These are phyloP conservation scores for Magnaporthales sp. DNA, from an alignment of 2,329 filamentous ascomycete species.

Conservation along the genomic window DNA sequence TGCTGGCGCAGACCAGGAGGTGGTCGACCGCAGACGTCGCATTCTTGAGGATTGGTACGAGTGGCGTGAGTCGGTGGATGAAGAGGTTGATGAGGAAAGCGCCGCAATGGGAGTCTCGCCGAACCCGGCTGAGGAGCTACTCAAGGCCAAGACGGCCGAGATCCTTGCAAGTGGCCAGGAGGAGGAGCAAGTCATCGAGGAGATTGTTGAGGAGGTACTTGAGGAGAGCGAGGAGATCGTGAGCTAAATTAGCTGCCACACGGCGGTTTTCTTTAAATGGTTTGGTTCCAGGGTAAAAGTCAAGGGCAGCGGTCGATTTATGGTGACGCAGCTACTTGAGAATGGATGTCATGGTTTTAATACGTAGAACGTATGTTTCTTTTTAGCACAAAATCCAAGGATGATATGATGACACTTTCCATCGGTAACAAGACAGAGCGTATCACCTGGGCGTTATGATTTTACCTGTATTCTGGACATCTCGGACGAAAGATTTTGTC, in stretches of 20 bases:
- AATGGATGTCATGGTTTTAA: neutral
- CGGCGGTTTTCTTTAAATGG: neutral
- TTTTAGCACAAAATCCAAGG: neutral
- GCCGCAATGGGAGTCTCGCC: constrained; percentile 56
- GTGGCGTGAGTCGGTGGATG: constrained; percentile 69
- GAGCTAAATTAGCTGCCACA: constrained; percentile 12
- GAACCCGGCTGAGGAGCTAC: constrained; percentile 53
- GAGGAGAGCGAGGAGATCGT: constrained; percentile 79
- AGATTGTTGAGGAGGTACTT: constrained; percentile 75
- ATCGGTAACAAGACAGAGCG: neutral
- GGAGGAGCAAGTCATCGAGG: constrained; percentile 76
- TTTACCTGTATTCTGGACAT: neutral
- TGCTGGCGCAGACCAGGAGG: constrained; percentile 86
- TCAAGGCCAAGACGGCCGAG: constrained; percentile 45
- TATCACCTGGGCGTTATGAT: neutral
- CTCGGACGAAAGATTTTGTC: neutral
- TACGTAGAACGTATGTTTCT: neutral
- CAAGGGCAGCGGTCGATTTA: neutral
- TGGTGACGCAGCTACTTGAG: neutral
- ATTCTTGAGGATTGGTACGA: constrained; percentile 81
- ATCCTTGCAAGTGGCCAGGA: constrained; percentile 47
- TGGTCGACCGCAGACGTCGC: constrained; percentile 78
- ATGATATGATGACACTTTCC: neutral
- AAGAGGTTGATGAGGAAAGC: constrained; percentile 65
- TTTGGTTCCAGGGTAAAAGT: neutral